phyloP scores from a whole-genome alignment of 1,139 yeast species.

The Blastobotrys illinoisensis region DNA sequence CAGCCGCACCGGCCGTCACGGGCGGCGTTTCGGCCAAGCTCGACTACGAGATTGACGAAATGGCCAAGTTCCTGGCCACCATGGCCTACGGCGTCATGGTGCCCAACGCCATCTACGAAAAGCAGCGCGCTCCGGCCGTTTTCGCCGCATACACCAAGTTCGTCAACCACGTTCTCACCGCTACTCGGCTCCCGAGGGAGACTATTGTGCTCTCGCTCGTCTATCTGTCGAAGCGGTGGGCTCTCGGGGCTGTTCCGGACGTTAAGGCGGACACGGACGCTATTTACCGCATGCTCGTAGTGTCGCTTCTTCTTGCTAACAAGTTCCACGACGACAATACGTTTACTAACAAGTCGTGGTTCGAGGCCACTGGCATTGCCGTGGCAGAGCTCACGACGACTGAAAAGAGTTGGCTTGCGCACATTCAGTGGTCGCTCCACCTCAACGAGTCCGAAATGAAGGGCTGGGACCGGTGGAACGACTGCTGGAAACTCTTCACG shows the following conservation, averaged over 20 bases:
- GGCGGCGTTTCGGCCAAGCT: conserved; percentile 77
- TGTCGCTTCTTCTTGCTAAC: conserved; percentile 78
- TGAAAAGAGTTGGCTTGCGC: conserved; percentile 68
- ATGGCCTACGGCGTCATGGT: conserved; percentile 57
- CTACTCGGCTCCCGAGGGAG: conserved; percentile 84
- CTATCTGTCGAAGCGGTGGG: conserved; percentile 52
- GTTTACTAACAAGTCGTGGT: conserved; percentile 92
- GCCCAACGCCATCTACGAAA: conserved; percentile 30
- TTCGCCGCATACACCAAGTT: conserved; percentile 46
- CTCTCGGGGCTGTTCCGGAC: conserved; percentile 27
- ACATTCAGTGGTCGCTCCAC: conserved; percentile 33
- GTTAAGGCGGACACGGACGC: conserved; percentile 25
- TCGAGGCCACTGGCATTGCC: conserved; percentile 82
- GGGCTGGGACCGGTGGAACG: conserved; percentile 38
- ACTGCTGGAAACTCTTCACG: conserved; percentile 30
- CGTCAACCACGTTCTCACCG: conserved; percentile 65
- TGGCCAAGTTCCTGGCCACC: conserved; percentile 72
- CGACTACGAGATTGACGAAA: conserved; percentile 70
- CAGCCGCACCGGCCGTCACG: conserved; percentile 27
- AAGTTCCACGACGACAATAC: conserved; percentile 96
- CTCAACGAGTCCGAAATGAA: conserved; percentile 26
- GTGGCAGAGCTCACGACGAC: conserved; percentile 53
- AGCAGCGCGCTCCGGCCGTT: conserved; percentile 31
- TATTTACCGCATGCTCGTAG: conserved; percentile 59
- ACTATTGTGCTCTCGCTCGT: conserved; percentile 76